Conservation (phyloP, 2,329 filamentous ascomycete genomes). For the Leptodontidium sp. region DNA sequence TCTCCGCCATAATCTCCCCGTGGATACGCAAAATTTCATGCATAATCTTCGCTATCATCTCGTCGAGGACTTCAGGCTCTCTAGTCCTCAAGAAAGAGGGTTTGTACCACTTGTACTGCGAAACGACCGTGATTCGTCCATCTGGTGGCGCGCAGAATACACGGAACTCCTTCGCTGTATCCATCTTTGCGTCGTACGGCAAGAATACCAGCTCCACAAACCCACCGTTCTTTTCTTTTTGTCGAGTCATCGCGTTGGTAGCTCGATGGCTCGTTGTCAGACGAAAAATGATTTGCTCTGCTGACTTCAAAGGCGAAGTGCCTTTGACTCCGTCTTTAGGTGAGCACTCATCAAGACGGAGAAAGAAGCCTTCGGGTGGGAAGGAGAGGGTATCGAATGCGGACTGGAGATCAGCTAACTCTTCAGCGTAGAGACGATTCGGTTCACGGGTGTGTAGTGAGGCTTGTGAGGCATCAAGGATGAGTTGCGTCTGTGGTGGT, state of each 20-base stretch:
- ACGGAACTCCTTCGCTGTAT: constrained; percentile 51
- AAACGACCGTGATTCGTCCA: constrained; percentile 49
- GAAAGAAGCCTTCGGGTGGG: constrained; percentile 51
- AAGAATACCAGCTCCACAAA: constrained; percentile 48
- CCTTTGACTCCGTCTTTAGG: constrained; percentile 51
- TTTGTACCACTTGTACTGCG: constrained; percentile 53
- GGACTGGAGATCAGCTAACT: constrained; percentile 46
- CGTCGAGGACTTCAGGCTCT: constrained; percentile 22
- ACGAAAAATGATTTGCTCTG: constrained; percentile 48
- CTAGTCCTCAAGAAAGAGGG: constrained; percentile 45
- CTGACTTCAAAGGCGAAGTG: constrained; percentile 35
- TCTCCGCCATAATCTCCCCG: constrained; percentile 40
- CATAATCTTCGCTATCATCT: constrained; percentile 36
- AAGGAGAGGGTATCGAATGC: constrained; percentile 42
- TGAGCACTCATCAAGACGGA: constrained; percentile 53
- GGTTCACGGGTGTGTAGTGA: constrained; percentile 46
- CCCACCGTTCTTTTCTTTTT: constrained; percentile 42
- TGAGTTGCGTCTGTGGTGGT: constrained; percentile 43
- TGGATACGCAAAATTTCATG: constrained; percentile 38
- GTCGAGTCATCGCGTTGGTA: constrained; percentile 47
- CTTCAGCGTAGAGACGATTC: constrained; percentile 47
- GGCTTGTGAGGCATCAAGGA: constrained; percentile 45
- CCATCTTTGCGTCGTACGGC: constrained; percentile 53
- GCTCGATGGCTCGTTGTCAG: constrained; percentile 52
- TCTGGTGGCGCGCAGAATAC: constrained; percentile 52